phyloP scores from a whole-genome alignment of 2,329 filamentous ascomycete genomes.

The Fusarium duplospermum region DNA sequence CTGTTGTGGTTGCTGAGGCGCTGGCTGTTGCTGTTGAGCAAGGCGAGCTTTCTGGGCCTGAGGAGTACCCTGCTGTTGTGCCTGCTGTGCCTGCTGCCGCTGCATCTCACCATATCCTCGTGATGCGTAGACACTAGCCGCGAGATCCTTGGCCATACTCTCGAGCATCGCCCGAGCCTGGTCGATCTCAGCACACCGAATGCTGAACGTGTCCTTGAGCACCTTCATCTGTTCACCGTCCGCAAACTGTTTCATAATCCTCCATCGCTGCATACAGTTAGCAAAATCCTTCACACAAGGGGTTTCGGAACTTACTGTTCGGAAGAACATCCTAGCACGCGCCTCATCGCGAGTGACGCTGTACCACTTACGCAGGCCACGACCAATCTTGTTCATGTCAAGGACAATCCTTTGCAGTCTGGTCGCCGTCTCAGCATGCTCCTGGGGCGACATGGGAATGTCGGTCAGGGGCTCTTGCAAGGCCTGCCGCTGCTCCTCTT shows the following conservation, averaged over 20 bases:
- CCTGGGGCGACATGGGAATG: constrained; percentile 60
- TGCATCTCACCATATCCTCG: background rate
- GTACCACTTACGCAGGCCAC: constrained; percentile 61
- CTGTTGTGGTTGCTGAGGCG: constrained; percentile 49
- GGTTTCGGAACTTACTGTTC: constrained; percentile 56
- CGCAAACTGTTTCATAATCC: constrained; percentile 64
- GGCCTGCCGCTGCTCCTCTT: constrained; percentile 56
- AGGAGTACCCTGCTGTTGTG: constrained; percentile 42
- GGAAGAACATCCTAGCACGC: constrained; percentile 64
- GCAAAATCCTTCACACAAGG: constrained; percentile 16
- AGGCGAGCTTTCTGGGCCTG: constrained; percentile 46
- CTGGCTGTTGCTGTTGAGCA: constrained; percentile 48
- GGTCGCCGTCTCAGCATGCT: constrained; percentile 56
- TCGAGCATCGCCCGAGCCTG: constrained; percentile 60
- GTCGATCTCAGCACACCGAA: constrained; percentile 64
- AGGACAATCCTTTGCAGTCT: constrained; percentile 56
- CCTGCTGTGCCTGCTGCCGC: constrained; percentile 18
- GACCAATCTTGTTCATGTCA: constrained; percentile 59
- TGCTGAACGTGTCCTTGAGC: constrained; percentile 63
- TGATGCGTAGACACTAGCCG: constrained; percentile 46
- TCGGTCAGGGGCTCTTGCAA: constrained; percentile 56
- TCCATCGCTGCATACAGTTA: constrained; percentile 61
- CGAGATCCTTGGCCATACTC: constrained; percentile 63
- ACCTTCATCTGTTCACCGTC: constrained; percentile 60
- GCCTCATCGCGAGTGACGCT: constrained; percentile 60